phyloP scores from a whole-genome alignment of 495 filamentous ascomycete genomes.

The Schizothecium vesticola region DNA sequence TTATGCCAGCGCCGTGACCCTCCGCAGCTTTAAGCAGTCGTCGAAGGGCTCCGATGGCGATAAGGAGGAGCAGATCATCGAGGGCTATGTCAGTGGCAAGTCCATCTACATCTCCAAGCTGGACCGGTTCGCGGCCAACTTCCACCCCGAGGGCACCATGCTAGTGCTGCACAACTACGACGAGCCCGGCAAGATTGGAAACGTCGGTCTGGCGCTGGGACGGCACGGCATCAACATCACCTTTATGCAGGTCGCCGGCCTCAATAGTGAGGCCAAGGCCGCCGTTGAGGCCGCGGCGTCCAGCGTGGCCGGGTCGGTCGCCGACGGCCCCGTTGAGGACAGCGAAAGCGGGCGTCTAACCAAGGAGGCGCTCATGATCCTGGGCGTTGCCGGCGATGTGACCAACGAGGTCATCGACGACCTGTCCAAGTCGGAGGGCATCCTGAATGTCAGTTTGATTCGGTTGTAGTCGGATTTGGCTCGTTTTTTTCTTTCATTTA shows the following conservation, averaged over 20 bases:
- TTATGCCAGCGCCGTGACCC: conserved; percentile 58
- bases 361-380: conserved; percentile 68
- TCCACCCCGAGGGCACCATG: conserved; percentile 58
- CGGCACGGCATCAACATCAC: conserved; percentile 61
- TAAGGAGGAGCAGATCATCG: conserved; percentile 51
- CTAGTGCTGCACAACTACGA: conserved; percentile 68
- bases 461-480: conserved; percentile 32
- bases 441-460: conserved; percentile 59
- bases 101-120: conserved; percentile 58
- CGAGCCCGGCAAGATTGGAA: conserved; percentile 66
- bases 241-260: conserved; percentile 61
- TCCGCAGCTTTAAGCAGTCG: conserved; percentile 32
- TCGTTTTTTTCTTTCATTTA: background rate
- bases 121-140: conserved; percentile 57
- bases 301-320: conserved; percentile 14
- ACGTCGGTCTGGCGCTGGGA: conserved; percentile 59
- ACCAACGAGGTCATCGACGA: conserved; percentile 49
- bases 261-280: conserved; percentile 35
- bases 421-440: conserved; percentile 51
- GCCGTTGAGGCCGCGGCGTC: conserved; percentile 17
- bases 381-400: conserved; percentile 57
- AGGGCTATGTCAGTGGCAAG: conserved; percentile 57
- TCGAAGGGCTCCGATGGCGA: conserved; percentile 18
- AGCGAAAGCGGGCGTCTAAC: conserved; percentile 13
- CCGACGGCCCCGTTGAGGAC: conserved; percentile 18